phyloP scores from a whole-genome alignment of 495 filamentous ascomycete species.

The Paragyromitra xinjiangensis region DNA sequence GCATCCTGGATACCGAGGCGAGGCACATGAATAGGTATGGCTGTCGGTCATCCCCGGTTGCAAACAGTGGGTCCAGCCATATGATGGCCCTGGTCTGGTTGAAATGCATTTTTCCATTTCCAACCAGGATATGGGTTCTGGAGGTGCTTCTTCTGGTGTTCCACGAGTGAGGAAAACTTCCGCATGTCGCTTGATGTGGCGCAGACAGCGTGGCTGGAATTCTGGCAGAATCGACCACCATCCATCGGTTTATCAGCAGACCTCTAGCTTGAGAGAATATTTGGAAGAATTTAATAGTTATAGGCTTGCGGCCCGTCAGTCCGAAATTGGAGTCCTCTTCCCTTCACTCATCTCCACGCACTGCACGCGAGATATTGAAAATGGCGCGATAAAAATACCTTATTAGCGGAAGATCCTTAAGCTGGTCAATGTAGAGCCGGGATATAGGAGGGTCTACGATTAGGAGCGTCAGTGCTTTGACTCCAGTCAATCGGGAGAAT shows the following conservation, averaged over 20 bases:
- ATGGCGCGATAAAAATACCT: slow-evolving; percentile 28
- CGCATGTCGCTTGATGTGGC: background rate
- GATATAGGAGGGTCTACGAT: background rate
- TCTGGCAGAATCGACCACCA: slow-evolving; percentile 17
- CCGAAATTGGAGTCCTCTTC: slow-evolving; percentile 22
- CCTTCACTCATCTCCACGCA: slow-evolving; percentile 14
- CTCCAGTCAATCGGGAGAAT: slow-evolving; percentile 12
- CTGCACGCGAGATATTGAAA: slow-evolving; percentile 30
- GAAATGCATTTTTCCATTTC: background rate
- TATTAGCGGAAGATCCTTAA: slow-evolving; percentile 15
- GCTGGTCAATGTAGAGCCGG: background rate
- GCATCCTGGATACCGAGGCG: background rate
- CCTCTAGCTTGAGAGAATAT: background rate
- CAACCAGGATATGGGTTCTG: slow-evolving; percentile 3
- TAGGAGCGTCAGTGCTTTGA: background rate
- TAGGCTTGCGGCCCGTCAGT: slow-evolving; percentile 30
- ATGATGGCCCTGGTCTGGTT: background rate
- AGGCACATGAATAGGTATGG: background rate
- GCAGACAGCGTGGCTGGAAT: background rate
- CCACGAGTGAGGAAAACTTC: slow-evolving; percentile 3
- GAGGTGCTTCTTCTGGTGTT: slow-evolving; percentile 2
- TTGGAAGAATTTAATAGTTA: background rate
- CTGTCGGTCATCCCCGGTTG: slow-evolving; percentile 4
- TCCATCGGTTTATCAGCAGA: slow-evolving; percentile 22
- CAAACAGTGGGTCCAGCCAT: background rate